Percentiles rank a stretch among this genome's conserved stretches.
Conservation (phyloP, 768 basidiomycete genomes). For the Tulasnella sp. region DNA sequence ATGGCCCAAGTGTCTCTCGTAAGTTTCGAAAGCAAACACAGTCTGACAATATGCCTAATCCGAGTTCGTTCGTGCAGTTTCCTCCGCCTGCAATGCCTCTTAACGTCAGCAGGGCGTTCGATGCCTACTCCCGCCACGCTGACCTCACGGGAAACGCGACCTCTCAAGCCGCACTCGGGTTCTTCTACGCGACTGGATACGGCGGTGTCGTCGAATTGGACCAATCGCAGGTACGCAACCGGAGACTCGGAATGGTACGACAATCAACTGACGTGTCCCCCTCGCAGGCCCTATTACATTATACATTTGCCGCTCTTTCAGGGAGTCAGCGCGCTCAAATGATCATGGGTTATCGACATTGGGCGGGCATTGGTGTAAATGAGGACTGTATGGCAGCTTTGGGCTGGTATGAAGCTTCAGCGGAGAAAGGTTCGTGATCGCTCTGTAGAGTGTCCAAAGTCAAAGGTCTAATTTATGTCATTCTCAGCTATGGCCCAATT, state of each 20-base stretch:
- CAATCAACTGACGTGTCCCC: neutral
- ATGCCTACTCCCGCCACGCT: conserved; percentile 63
- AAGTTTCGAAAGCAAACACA: conserved; percentile 35
- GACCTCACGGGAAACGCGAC: conserved; percentile 73
- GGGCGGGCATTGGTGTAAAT: conserved; percentile 89
- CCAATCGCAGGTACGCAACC: conserved; percentile 41
- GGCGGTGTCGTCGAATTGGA: conserved; percentile 39
- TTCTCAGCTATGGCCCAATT: conserved; percentile 75
- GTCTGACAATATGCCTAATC: conserved; percentile 39
- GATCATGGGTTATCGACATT: conserved; percentile 90
- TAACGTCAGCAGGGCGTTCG: conserved; percentile 60
- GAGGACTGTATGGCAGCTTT: conserved; percentile 82
- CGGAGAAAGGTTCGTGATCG: conserved; percentile 63
- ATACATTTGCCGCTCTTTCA: conserved; percentile 89
- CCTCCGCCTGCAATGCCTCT: conserved; percentile 46
- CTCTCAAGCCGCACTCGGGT: conserved; percentile 79
- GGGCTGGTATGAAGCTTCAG: conserved; percentile 85
- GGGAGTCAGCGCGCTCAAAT: conserved; percentile 86
- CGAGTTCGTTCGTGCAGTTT: conserved; percentile 54
- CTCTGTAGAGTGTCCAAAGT: neutral
- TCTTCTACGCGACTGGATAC: conserved; percentile 88
- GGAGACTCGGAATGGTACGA: neutral
- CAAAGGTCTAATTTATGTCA: neutral
- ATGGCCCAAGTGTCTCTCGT: conserved; percentile 67
- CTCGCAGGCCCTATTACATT: conserved; percentile 78